These are phyloP conservation scores for Suhomyces vadensis DNA, from an alignment of 805 yeast species.

Conservation along the genomic window DNA sequence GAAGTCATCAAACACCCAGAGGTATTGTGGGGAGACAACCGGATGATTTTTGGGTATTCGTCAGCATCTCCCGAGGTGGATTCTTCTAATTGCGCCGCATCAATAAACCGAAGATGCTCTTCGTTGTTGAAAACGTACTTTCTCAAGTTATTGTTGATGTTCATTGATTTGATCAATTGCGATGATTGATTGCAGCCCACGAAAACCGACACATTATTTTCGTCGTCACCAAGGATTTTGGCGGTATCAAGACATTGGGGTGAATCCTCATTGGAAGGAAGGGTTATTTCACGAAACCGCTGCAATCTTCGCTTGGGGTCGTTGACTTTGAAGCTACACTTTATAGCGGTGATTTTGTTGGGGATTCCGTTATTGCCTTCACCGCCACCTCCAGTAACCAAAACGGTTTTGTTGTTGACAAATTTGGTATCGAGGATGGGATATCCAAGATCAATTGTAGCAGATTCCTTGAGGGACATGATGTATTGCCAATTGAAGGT, in stretches of 20 bases:
- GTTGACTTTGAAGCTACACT: slow-evolving; percentile 53
- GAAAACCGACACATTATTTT: slow-evolving; percentile 50
- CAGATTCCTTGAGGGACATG: slow-evolving; percentile 38
- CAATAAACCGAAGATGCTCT: slow-evolving; percentile 61
- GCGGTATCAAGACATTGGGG: slow-evolving; percentile 75
- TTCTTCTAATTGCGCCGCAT: slow-evolving; percentile 59
- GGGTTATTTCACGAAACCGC: slow-evolving; percentile 60
- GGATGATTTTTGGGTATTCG: slow-evolving; percentile 65
- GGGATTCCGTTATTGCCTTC: slow-evolving; percentile 89
- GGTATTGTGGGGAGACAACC: slow-evolving; percentile 57
- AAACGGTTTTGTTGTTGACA: slow-evolving; percentile 55
- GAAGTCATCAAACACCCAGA: slow-evolving; percentile 72
- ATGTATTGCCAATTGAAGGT: neutral
- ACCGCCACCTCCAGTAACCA: slow-evolving; percentile 95
- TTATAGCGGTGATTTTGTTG: slow-evolving; percentile 71
- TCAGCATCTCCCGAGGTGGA: slow-evolving; percentile 38
- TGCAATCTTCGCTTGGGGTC: slow-evolving; percentile 47
- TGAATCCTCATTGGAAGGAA: slow-evolving; percentile 73
- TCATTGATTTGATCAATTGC: slow-evolving; percentile 53
- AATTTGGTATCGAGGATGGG: slow-evolving; percentile 84
- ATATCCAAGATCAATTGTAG: slow-evolving; percentile 52
- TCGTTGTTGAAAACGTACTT: slow-evolving; percentile 57
- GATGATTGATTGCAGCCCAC: slow-evolving; percentile 77
- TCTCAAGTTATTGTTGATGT: slow-evolving; percentile 69
- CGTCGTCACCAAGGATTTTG: slow-evolving; percentile 26